Evolutionary conservation across 2,329 filamentous ascomycete species (phyloP).

Genomic region (Huntiella abstrusa): DNA sequence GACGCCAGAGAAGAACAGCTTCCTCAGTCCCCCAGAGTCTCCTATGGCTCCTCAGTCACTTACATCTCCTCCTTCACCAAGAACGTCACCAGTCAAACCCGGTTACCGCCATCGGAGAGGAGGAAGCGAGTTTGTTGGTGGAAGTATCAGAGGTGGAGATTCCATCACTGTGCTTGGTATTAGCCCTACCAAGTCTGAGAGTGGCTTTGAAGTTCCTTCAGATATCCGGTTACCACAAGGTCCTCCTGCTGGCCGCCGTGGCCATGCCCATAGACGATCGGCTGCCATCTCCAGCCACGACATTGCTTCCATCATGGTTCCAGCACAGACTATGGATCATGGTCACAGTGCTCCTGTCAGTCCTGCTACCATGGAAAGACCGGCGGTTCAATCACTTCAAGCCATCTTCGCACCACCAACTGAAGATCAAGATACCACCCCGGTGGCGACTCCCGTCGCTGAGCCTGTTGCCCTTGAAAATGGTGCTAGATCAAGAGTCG

Average conservation of each 20-base stretch:
- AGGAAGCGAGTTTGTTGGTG: constrained; percentile 74
- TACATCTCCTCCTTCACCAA: constrained; percentile 29
- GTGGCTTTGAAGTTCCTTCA: constrained; percentile 34
- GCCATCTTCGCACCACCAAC: neutral
- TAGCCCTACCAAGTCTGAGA: constrained; percentile 47
- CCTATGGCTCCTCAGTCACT: constrained; percentile 23
- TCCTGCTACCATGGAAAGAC: constrained; percentile 28
- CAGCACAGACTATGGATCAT: constrained; percentile 23
- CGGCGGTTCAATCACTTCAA: constrained; percentile 1
- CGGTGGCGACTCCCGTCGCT: neutral
- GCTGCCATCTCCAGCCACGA: constrained; percentile 71
- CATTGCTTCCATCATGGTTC: constrained; percentile 48
- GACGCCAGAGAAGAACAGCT: constrained; percentile 18
- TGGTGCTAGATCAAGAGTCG: constrained; percentile 45
- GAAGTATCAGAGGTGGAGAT: constrained; percentile 40
- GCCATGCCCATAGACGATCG: constrained; percentile 67
- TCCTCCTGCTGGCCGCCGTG: constrained; percentile 34
- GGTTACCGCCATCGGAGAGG: constrained; percentile 64
- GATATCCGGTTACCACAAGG: constrained; percentile 31
- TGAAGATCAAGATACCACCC: neutral
- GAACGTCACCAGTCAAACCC: constrained; percentile 21
- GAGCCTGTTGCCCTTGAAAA: neutral
- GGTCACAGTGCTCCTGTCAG: constrained; percentile 48
- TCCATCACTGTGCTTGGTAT: constrained; percentile 44
- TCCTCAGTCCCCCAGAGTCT: constrained; percentile 37